Evolutionary conservation across 2,329 filamentous ascomycete genomes (phyloP).

Genomic region (Cladophialophora immunda): DNA sequence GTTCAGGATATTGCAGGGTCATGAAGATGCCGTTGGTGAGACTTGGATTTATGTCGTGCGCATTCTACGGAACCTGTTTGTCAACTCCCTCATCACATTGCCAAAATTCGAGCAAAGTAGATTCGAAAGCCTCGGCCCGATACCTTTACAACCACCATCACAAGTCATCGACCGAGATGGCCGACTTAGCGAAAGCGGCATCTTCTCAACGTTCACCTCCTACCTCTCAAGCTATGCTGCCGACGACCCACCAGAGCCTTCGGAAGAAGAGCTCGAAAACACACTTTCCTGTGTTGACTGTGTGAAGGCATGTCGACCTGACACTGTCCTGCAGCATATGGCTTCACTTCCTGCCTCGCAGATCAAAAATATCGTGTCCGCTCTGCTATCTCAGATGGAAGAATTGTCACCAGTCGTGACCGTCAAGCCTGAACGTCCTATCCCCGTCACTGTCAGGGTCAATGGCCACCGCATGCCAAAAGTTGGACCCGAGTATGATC

Average conservation of each 20-base stretch:
- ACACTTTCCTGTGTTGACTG: slow-evolving; percentile 95
- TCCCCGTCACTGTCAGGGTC: slow-evolving; percentile 64
- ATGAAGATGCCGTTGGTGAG: slow-evolving; percentile 76
- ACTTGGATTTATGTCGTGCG: slow-evolving; percentile 74
- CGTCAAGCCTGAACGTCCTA: slow-evolving; percentile 84
- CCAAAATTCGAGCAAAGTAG: slow-evolving; percentile 61
- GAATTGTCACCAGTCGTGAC: slow-evolving; percentile 79
- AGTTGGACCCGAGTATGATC: slow-evolving; percentile 77
- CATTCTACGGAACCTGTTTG: slow-evolving; percentile 94
- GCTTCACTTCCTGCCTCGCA: slow-evolving; percentile 70
- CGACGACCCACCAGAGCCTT: slow-evolving; percentile 96
- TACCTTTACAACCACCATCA: slow-evolving; percentile 88
- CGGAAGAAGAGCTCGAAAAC: slow-evolving; percentile 95
- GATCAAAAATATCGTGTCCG: slow-evolving; percentile 71
- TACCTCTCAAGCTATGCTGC: slow-evolving; percentile 99
- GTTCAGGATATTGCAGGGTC: slow-evolving; percentile 88
- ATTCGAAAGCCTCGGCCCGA: slow-evolving; percentile 70
- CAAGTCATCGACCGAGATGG: slow-evolving; percentile 90
- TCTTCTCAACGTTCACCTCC: slow-evolving; percentile 93
- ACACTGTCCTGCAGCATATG: slow-evolving; percentile 83
- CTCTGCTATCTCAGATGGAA: slow-evolving; percentile 84
- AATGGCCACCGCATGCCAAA: slow-evolving; percentile 67
- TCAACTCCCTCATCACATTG: slow-evolving; percentile 84
- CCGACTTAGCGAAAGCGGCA: slow-evolving; percentile 78
- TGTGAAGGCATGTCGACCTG: slow-evolving; percentile 86